Percentiles rank a stretch among this genome's conserved stretches.
These are phyloP conservation scores for Tympanopsis confertula DNA, from an alignment of 2,329 filamentous ascomycete species.

Conservation along the genomic window DNA sequence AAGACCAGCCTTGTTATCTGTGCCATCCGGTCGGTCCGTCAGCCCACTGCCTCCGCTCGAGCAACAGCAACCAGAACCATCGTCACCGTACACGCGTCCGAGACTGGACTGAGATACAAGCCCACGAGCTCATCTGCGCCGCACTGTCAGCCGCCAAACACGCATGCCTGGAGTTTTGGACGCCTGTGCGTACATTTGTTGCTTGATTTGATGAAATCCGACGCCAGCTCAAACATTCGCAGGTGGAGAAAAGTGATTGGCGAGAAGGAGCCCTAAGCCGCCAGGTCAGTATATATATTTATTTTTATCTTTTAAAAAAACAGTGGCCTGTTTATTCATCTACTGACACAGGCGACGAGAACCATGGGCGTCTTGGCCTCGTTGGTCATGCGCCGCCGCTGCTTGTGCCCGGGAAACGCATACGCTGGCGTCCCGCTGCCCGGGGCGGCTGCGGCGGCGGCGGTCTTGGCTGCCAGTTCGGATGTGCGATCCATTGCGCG, in stretches of 20 bases:
- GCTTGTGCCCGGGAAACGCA: conserved; percentile 47
- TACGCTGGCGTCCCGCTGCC: conserved; percentile 25
- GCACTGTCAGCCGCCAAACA: no score
- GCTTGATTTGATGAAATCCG: conserved; percentile 66
- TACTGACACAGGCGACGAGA: conserved; percentile 56
- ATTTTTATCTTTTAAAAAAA: no score
- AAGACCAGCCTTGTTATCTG: conserved; percentile 73
- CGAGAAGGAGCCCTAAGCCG: conserved; percentile 57
- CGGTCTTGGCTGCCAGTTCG: background rate
- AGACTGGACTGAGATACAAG: conserved; percentile 71
- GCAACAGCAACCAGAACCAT: no score
- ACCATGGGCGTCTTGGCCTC: conserved; percentile 49
- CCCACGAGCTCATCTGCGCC: conserved; percentile 80
- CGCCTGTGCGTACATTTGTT: no score
- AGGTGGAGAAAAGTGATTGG: conserved; percentile 68
- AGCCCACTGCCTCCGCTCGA: no score
- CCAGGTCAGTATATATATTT: no score
- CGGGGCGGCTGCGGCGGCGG: background rate
- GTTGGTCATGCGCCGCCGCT: conserved; percentile 42
- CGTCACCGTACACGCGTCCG: no score
- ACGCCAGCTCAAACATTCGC: conserved; percentile 80
- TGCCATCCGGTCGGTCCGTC: no score
- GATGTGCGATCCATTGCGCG: no score
- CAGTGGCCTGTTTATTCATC: no score
- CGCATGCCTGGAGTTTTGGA: no score